These are phyloP conservation scores for Capsella rubella DNA, from an alignment of 441 rosid species.

Conservation along the genomic window DNA sequence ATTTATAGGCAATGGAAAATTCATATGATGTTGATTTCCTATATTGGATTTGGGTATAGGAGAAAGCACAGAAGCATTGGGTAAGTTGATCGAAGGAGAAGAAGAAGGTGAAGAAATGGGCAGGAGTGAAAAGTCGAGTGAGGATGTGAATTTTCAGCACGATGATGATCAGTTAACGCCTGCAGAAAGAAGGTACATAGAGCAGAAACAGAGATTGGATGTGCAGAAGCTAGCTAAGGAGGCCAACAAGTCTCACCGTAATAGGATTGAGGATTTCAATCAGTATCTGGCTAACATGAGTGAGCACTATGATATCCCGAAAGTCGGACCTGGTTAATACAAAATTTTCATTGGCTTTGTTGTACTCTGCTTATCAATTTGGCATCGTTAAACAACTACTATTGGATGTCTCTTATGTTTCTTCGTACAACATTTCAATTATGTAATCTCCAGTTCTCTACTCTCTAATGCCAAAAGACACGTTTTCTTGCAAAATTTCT, in stretches of 20 bases:
- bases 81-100: constrained; percentile 44
- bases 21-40: not conserved
- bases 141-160: constrained; percentile 35
- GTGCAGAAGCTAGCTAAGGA: constrained; percentile 61
- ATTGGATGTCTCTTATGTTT: constrained; percentile 23
- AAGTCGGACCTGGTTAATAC: constrained; percentile 70
- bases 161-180: constrained; percentile 56
- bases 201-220: constrained; percentile 66
- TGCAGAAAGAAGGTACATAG: constrained; percentile 61
- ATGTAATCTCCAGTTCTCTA: constrained; percentile 9
- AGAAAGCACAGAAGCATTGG: constrained; percentile 39
- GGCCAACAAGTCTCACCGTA: constrained; percentile 68
- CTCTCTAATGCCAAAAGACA: constrained; percentile 17
- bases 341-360: not conserved
- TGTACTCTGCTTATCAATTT: constrained; percentile 30
- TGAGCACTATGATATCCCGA: constrained; percentile 74
- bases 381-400: constrained; percentile 23
- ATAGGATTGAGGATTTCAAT: constrained; percentile 69
- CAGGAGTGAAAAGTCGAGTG: constrained; percentile 39
- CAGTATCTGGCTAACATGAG: constrained; percentile 76
- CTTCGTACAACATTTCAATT: constrained; percentile 18
- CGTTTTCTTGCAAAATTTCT: not conserved
- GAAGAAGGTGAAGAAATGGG: constrained; percentile 43
- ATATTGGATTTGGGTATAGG: constrained; percentile 42
- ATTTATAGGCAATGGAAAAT: not conserved